These are phyloP conservation scores for Saccharum officinarum DNA, from an alignment of 176 grass and related monocot genomes.

Conservation along the genomic window DNA sequence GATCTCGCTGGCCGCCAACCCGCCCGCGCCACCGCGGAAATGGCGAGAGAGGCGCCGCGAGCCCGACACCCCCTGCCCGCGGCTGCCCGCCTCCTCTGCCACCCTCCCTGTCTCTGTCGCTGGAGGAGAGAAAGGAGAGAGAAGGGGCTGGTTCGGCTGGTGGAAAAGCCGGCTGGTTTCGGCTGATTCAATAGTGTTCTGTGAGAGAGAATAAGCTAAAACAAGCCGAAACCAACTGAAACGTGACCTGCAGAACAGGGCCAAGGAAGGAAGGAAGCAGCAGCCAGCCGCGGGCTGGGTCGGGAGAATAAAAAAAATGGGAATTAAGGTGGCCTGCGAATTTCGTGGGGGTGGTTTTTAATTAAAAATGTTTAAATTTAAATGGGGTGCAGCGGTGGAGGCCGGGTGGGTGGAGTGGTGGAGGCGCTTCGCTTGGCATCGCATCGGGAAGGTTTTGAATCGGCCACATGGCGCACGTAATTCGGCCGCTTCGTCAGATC, in stretches of 20 bases:
- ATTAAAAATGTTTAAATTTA: conserved; percentile 45
- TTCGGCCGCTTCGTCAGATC: conserved; percentile 29
- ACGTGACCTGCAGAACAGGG: too few species aligned
- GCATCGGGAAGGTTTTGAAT: conserved; percentile 44
- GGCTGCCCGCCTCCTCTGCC: not conserved
- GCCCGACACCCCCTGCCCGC: not conserved
- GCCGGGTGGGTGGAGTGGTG: not conserved
- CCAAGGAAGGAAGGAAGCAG: not conserved
- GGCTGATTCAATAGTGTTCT: too few species aligned
- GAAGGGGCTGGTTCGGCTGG: too few species aligned
- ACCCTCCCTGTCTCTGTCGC: conserved; percentile 27
- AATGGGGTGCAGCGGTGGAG: conserved; percentile 20
- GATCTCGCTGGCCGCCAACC: conserved; percentile 32
- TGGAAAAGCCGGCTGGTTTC: too few species aligned
- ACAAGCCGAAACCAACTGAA: too few species aligned
- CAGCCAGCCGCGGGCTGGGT: not conserved
- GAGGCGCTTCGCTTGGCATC: conserved; percentile 10
- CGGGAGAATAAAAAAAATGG: not conserved
- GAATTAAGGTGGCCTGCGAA: conserved; percentile 41
- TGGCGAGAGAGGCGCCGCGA: not conserved
- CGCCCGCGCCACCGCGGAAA: not conserved
- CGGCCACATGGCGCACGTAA: conserved; percentile 25
- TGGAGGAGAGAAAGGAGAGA: conserved; percentile 30
- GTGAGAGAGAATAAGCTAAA: too few species aligned
- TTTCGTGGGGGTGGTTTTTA: conserved; percentile 33